Base-by-base conservation (phyloP, 176 grass and related monocot genomes). In the Hyparrhenia diplandra region DNA sequence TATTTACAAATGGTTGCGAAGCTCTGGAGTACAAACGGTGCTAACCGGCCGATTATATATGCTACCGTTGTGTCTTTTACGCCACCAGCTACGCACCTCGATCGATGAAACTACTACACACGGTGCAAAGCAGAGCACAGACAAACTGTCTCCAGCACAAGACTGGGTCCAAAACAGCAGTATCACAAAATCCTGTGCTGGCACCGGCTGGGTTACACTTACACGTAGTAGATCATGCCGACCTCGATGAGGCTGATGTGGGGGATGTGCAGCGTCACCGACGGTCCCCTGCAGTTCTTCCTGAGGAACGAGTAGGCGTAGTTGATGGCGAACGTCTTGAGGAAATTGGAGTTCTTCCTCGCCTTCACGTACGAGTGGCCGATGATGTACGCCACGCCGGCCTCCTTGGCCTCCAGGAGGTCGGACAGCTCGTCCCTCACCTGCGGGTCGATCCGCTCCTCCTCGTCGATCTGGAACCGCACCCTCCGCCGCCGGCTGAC, bases 351-450 rank as follows among this genome's bases (percentile, higher is more conserved):
- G 75, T 88, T 84, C 78, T 87, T 91, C 89, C 87, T 91, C 10
- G 92, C 89, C 66, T 94, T 94, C 54, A 89, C 87, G 71, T 91
- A 91, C 25, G 89, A 91, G 75, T 94, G 92, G 13, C 92, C 92
- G 61, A 94, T 89, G 61, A 94, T 87, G 42, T 94, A 94, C 2
- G 89, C 78, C 39, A 87, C 89, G 23, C 92, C 89, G 10, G 84
- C 84, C 51, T 82, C 75, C 87, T 91, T 91, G 2, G 89, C 92
- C n/a, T 84, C 73, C 27, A 94, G 77, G 7, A 94, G 80, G 43
- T 86, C 87, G 6, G 82, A 74, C 24, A 91, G 73, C 81, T 94
- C 92, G 43, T 91, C 92, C 71, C 84, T 43, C 64, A 89, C 86
- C 58, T 57, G 83, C 13, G 81, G 41, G 3, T 94, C 67, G 27